These are phyloP conservation scores for Chalaropsis thielavioides DNA, from an alignment of 2,329 filamentous ascomycete species.

Conservation along the genomic window DNA sequence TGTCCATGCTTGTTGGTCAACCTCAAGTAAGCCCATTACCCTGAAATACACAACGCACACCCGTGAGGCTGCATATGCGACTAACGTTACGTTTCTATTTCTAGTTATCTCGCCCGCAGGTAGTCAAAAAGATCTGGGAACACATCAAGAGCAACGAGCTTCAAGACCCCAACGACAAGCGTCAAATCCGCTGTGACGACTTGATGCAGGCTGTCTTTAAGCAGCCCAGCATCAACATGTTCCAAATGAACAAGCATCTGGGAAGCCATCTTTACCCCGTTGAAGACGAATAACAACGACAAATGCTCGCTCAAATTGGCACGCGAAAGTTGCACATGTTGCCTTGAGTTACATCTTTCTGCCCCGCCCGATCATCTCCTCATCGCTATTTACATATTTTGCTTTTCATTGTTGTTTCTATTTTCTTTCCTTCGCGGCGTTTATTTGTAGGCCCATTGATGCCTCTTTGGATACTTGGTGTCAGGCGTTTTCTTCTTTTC, in stretches of 20 bases:
- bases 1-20: conserved; percentile 57
- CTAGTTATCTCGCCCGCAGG: conserved; percentile 81
- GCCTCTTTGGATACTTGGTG: neutral
- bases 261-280: conserved; percentile 77
- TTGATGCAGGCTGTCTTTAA: conserved; percentile 88
- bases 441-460: conserved; percentile 1
- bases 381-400: neutral
- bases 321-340: neutral
- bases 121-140: conserved; percentile 91
- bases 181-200: conserved; percentile 86
- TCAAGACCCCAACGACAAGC: conserved; percentile 81
- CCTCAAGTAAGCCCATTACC: conserved; percentile 38
- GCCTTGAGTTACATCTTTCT: neutral
- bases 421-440: neutral
- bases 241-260: conserved; percentile 96
- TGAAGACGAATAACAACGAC: conserved; percentile 45
- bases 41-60: neutral
- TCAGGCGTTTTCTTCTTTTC: conserved; percentile 1
- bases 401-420: neutral
- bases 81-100: neutral
- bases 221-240: conserved; percentile 86
- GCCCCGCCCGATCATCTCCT: neutral
- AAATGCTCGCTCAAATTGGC: neutral
- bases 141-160: conserved; percentile 82
- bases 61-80: neutral